phyloP scores from a whole-genome alignment of 1,284 basidiomycete species.

The Apiotrichum veenhuisii region DNA sequence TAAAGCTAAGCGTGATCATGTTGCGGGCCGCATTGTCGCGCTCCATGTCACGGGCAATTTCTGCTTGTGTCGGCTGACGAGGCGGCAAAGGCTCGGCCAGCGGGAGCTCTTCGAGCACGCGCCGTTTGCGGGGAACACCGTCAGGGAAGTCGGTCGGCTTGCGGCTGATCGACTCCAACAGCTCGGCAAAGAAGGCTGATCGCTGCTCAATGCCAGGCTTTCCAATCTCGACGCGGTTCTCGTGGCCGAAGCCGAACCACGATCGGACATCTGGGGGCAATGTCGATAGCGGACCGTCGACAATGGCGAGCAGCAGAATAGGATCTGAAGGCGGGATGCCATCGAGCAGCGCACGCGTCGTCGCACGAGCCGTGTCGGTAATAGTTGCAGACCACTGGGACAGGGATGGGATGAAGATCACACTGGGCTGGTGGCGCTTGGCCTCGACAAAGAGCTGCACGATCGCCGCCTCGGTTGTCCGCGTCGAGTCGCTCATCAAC shows the following conservation, averaged over 20 bases:
- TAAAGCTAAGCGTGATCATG: slow-evolving; percentile 79
- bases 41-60: slow-evolving; percentile 77
- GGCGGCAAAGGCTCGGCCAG: slow-evolving; percentile 87
- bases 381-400: slow-evolving; percentile 81
- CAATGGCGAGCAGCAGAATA: slow-evolving; percentile 81
- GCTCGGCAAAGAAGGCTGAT: slow-evolving; percentile 69
- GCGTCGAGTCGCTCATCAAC: slow-evolving; percentile 81
- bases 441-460: slow-evolving; percentile 98
- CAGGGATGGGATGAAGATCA: slow-evolving; percentile 90
- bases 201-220: slow-evolving; percentile 59
- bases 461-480: slow-evolving; percentile 87
- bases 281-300: slow-evolving; percentile 68
- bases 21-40: slow-evolving; percentile 75
- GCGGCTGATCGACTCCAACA: slow-evolving; percentile 64
- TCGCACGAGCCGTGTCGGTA: slow-evolving; percentile 76
- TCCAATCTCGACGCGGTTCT: slow-evolving; percentile 67
- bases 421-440: slow-evolving; percentile 92
- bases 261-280: slow-evolving; percentile 77
- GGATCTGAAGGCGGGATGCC: slow-evolving; percentile 86
- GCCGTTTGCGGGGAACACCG: slow-evolving; percentile 75
- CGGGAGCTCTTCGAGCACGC: slow-evolving; percentile 79
- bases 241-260: slow-evolving; percentile 83
- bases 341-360: slow-evolving; percentile 85
- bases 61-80: slow-evolving; percentile 72
- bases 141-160: slow-evolving; percentile 90